Percentiles rank a stretch among this genome's conserved stretches.
Evolutionary conservation across 257 asterid genomes (phyloP).

Genomic region (Voacanga thouarsii): DNA sequence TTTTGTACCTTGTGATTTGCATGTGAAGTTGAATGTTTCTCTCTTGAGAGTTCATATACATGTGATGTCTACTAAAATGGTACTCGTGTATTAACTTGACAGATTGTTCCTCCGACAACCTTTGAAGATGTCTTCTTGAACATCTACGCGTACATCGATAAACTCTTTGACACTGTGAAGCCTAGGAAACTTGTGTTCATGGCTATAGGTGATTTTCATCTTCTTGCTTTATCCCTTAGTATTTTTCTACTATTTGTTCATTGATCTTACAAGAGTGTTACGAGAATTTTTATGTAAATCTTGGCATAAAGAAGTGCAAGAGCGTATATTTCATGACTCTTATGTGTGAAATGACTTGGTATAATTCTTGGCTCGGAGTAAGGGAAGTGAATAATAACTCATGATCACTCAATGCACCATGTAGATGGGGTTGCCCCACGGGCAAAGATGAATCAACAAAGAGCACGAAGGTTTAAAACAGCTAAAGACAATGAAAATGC

Average conservation of each 20-base stretch:
- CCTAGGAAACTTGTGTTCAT: conserved; percentile 52
- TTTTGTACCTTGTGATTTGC: too few relatives aligned
- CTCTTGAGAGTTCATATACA: too few relatives aligned
- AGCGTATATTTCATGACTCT: background rate
- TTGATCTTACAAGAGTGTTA: background rate
- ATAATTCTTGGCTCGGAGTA: too few relatives aligned
- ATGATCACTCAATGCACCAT: background rate
- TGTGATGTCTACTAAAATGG: background rate
- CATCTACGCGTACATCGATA: conserved; percentile 44
- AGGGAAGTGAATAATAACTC: background rate
- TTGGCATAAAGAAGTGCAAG: too few relatives aligned
- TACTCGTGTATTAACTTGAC: background rate
- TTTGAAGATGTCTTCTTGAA: conserved; percentile 47
- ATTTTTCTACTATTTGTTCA: background rate
- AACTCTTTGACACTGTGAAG: conserved; percentile 44
- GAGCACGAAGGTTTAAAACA: conserved; percentile 49
- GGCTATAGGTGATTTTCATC: conserved; percentile 52
- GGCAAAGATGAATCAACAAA: conserved; percentile 65
- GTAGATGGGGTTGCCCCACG: conserved; percentile 77
- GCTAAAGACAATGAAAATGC: conserved; percentile 38
- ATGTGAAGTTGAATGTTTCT: too few relatives aligned
- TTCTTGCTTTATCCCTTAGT: background rate
- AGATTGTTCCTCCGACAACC: conserved; percentile 36
- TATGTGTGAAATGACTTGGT: background rate
- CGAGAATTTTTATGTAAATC: background rate